Evolutionary conservation across 179 eudicot species (phyloP), one percentile per base, ranked within the genome.

Genomic region (Beta lomatogona): DNA sequence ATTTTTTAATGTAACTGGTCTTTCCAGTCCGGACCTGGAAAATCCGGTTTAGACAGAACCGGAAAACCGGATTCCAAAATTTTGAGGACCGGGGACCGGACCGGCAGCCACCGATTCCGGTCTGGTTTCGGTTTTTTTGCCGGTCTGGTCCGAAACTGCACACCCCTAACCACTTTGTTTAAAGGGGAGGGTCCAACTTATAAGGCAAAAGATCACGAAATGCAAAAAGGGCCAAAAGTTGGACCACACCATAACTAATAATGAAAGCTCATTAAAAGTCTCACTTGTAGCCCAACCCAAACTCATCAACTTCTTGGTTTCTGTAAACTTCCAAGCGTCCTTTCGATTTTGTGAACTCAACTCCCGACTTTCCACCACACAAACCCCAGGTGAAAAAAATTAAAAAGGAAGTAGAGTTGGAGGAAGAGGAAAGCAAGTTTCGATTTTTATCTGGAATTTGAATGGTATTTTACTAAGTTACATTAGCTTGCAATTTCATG

Each of bases 291-390:
- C 50, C 71, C 71, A 67, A 41, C n/a, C 71, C 50, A 36, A 36
- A 67, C 21, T 8, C 50, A 13, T 15, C 36, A 36, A 11, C 65
- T 15, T 55, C 4, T 55, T 55, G 15, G 59, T 15, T 15, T 13
- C 12, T 58, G 63, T n/a, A 64, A 21, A 66, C 6, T 6, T 41
- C 25, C 25, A 75, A 75, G 25, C 14, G 10, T 73, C 4, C 50
- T 2, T 22, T 0, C 2, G 41, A 36, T 36, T 36, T 36, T 36
- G 41, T 36, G 41, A 48, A 48, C 5, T 46, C 79, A 73, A 64
- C 48, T 65, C 69, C 60, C 25, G 22, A 2, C 61, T 53, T 64
- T 2, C 46, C 11, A 64, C 72, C 60, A 77, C 80, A 77, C 73
- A 77, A 36, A 77, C 50, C 21, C 60, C 60, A 65, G 60, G 61